Evolutionary conservation across 2,329 filamentous ascomycete genomes (phyloP).

Genomic region (Microascus cirrosus): DNA sequence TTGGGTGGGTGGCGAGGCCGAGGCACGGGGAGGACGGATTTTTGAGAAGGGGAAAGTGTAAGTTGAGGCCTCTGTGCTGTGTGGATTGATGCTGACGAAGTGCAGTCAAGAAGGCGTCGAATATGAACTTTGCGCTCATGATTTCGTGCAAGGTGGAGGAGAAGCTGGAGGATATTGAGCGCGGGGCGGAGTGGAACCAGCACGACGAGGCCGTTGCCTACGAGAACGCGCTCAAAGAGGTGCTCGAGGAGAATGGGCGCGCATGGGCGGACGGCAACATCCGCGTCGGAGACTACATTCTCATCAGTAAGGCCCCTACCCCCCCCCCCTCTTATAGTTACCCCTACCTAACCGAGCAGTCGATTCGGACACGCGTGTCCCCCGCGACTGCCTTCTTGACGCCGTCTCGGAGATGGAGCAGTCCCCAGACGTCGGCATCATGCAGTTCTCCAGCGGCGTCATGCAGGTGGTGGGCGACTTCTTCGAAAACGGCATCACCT

Average conservation of each 20-base stretch:
- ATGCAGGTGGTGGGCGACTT: constrained; percentile 70
- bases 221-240: constrained; percentile 50
- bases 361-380: constrained; percentile 71
- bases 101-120: constrained; percentile 53
- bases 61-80: neutral
- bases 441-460: constrained; percentile 68
- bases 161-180: constrained; percentile 45
- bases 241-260: constrained; percentile 55
- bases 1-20: constrained; percentile 58
- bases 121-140: constrained; percentile 63
- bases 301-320: constrained; percentile 19
- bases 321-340: neutral
- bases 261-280: constrained; percentile 81
- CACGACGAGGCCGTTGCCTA: constrained; percentile 58
- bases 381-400: constrained; percentile 65
- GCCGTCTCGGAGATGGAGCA: constrained; percentile 75
- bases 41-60: constrained; percentile 47
- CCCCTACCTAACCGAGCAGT: constrained; percentile 19
- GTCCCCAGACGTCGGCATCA: constrained; percentile 65
- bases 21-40: constrained; percentile 54
- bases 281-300: constrained; percentile 73
- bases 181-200: constrained; percentile 53
- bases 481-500: constrained; percentile 60
- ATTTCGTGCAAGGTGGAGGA: constrained; percentile 62
- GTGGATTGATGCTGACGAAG: neutral